Conservation (phyloP, 176 grass and related monocot species). For the Ensete glaucum region DNA sequence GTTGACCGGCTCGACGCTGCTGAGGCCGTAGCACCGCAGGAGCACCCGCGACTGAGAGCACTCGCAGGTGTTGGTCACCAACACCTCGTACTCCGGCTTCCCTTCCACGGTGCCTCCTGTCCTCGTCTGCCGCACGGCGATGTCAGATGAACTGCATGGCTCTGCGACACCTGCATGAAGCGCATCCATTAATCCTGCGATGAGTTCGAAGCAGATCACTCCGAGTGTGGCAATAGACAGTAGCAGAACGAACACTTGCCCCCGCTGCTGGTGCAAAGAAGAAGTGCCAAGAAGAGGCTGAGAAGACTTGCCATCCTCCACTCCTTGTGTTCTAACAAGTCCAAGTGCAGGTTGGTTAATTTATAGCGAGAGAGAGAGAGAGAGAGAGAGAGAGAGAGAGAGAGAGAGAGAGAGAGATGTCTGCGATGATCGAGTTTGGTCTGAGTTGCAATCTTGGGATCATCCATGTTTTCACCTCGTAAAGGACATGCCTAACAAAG, state of each 20-base stretch:
- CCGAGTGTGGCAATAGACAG: background rate
- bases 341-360: too few relatives aligned
- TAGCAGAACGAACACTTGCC: background rate
- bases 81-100: slow-evolving; percentile 38
- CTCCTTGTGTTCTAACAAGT: too few relatives aligned
- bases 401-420: too few relatives aligned
- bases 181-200: background rate
- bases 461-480: background rate
- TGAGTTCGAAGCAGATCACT: background rate
- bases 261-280: slow-evolving; percentile 1
- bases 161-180: slow-evolving; percentile 1
- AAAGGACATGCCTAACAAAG: background rate
- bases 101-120: slow-evolving; percentile 17
- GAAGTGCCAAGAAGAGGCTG: slow-evolving; percentile 1
- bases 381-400: too few relatives aligned
- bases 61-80: slow-evolving; percentile 25
- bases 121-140: slow-evolving; percentile 19
- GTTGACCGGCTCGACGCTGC: slow-evolving; percentile 32
- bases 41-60: slow-evolving; percentile 26
- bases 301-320: background rate
- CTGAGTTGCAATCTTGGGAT: background rate
- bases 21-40: slow-evolving; percentile 35
- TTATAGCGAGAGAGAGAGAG: too few relatives aligned
- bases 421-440: too few relatives aligned
- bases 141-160: slow-evolving; percentile 20